A percentile compares a stretch with the other conserved stretches of the same genome.
These are phyloP conservation scores for Anisodus tanguticus DNA, from an alignment of 257 asterid genomes.

Conservation along the genomic window DNA sequence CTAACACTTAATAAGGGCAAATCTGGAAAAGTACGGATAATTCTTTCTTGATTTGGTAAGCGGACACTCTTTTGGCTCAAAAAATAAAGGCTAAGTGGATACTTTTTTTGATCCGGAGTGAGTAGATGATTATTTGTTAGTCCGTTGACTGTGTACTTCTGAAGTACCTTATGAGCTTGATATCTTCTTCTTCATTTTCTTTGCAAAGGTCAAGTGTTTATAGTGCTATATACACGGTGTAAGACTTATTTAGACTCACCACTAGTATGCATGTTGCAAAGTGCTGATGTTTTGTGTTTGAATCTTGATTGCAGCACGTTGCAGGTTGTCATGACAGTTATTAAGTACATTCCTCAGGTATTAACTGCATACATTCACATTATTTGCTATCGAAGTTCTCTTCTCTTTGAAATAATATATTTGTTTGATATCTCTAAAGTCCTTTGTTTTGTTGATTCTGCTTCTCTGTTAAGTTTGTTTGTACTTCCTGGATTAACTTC, in stretches of 20 bases:
- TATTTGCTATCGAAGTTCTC: not conserved
- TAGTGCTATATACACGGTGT: not conserved
- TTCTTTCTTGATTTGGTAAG: no score
- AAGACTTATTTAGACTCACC: not conserved
- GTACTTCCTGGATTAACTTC: conserved; percentile 1
- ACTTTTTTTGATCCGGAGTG: no score
- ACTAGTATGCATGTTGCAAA: not conserved
- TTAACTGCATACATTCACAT: not conserved
- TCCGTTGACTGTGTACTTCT: not conserved
- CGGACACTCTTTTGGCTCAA: no score
- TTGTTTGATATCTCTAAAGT: conserved; percentile 10
- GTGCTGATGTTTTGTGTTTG: conserved; percentile 19
- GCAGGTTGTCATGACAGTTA: conserved; percentile 84
- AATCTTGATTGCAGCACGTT: conserved; percentile 57
- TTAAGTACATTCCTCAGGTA: conserved; percentile 98
- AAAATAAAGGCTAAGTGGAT: no score
- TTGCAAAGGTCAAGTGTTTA: not conserved
- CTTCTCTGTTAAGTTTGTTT: not conserved
- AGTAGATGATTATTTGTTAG: not conserved
- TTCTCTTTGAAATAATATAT: not conserved
- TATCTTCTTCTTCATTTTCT: conserved; percentile 26
- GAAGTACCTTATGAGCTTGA: not conserved
- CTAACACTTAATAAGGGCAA: no score
- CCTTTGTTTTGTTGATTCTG: not conserved
- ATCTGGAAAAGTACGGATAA: no score